phyloP scores from a whole-genome alignment of 768 basidiomycete species.

The Tulasnella sp. region DNA sequence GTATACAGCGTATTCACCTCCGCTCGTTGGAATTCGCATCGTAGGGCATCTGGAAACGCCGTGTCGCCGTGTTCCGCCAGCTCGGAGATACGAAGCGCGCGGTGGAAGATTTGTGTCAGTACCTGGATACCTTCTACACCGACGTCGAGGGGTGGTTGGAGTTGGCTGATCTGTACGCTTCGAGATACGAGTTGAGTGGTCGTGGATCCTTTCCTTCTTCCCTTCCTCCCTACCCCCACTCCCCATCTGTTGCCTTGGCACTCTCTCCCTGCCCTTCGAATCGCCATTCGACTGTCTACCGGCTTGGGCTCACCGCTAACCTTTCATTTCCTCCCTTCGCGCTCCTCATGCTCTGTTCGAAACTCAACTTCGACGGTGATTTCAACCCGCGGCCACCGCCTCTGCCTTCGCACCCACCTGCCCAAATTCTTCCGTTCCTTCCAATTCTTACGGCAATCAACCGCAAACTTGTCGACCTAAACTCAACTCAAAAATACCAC shows the following conservation, averaged over 20 bases:
- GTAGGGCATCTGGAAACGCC: constrained; percentile 67
- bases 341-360: background rate
- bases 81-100: constrained; percentile 53
- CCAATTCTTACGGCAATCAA: background rate
- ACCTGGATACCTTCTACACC: constrained; percentile 78
- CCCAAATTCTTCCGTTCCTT: background rate
- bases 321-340: background rate
- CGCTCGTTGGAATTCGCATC: too few species aligned
- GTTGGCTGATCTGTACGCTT: constrained; percentile 67
- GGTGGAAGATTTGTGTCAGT: constrained; percentile 55
- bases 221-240: background rate
- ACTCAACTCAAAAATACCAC: background rate
- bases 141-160: constrained; percentile 85
- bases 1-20: constrained; percentile 21
- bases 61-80: constrained; percentile 57
- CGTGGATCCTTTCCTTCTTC: background rate
- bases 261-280: too few species aligned
- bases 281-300: too few species aligned
- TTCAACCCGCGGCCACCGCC: background rate
- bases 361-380: background rate
- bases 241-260: background rate
- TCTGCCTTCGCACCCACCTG: background rate
- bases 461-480: background rate
- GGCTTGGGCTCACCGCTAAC: background rate
- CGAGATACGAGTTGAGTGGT: constrained; percentile 54